Percentiles rank a stretch among this genome's conserved stretches.
phyloP scores from a whole-genome alignment of 768 basidiomycete genomes.

The Hypholoma fasciculare region DNA sequence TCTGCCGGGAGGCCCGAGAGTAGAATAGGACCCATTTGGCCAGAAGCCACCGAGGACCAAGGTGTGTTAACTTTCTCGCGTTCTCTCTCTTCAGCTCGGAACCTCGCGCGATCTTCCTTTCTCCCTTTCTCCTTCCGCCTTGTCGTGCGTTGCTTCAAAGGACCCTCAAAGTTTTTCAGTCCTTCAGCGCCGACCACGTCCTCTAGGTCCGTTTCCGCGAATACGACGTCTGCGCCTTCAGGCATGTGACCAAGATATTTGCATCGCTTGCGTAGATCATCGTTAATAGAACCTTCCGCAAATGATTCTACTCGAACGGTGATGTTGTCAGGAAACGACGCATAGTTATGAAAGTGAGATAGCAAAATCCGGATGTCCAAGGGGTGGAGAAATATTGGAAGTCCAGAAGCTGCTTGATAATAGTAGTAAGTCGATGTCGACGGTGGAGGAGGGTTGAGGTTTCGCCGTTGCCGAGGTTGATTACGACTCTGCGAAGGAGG shows the following conservation, averaged over 20 bases:
- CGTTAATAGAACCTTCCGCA: slow-evolving; percentile 81
- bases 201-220: slow-evolving; percentile 85
- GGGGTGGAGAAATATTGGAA: slow-evolving; percentile 91
- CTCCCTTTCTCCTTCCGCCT: slow-evolving; percentile 79
- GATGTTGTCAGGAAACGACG: slow-evolving; percentile 83
- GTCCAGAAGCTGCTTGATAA: slow-evolving; percentile 92
- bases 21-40: slow-evolving; percentile 15
- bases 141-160: slow-evolving; percentile 71
- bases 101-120: slow-evolving; percentile 86
- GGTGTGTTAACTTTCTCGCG: slow-evolving; percentile 51
- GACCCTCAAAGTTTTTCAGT: slow-evolving; percentile 80
- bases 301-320: slow-evolving; percentile 77
- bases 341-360: slow-evolving; percentile 78
- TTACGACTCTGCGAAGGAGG: slow-evolving; percentile 34
- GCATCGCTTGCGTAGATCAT: slow-evolving; percentile 91
- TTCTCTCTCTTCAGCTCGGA: slow-evolving; percentile 75
- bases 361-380: slow-evolving; percentile 93
- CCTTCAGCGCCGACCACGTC: slow-evolving; percentile 76
- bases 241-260: slow-evolving; percentile 95
- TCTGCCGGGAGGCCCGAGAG: slow-evolving; percentile 23
- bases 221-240: slow-evolving; percentile 89
- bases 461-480: slow-evolving; percentile 62
- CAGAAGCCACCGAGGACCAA: slow-evolving; percentile 13
- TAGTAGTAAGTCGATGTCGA: slow-evolving; percentile 92
- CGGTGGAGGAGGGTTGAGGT: slow-evolving; percentile 84